phyloP scores from a whole-genome alignment of 2,329 filamentous ascomycete species.

The Sarocladium strictum region DNA sequence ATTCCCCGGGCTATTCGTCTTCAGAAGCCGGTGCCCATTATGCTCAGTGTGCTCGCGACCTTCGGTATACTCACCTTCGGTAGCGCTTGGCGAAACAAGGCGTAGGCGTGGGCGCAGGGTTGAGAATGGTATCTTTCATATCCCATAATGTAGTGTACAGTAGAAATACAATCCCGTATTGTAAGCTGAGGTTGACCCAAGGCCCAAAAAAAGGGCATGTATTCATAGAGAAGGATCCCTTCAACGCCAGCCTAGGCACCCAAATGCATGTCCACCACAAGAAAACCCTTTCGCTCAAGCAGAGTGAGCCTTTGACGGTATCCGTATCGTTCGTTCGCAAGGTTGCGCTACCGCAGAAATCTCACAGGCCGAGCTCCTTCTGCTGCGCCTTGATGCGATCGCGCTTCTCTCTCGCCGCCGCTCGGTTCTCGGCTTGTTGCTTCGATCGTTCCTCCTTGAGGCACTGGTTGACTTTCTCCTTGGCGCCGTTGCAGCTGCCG shows the following conservation, averaged over 20 bases:
- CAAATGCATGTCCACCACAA: neutral
- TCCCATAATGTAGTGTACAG: slow-evolving; percentile 1
- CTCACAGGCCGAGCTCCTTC: slow-evolving; percentile 41
- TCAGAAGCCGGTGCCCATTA: slow-evolving; percentile 76
- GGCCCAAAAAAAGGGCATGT: neutral
- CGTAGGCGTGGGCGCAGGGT: slow-evolving; percentile 21
- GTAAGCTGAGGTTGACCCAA: neutral
- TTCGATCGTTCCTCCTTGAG: slow-evolving; percentile 74
- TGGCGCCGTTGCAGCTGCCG: slow-evolving; percentile 85
- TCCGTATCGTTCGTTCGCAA: neutral
- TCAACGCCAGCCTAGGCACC: slow-evolving; percentile 2
- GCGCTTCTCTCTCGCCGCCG: slow-evolving; percentile 59
- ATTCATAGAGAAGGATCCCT: neutral
- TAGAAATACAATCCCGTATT: neutral
- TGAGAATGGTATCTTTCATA: slow-evolving; percentile 6
- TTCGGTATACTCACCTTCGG: slow-evolving; percentile 80
- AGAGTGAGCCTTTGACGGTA: too few relatives aligned
- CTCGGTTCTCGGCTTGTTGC: slow-evolving; percentile 70
- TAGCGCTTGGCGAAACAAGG: slow-evolving; percentile 48
- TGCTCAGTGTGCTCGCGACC: slow-evolving; percentile 70
- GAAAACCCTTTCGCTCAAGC: neutral
- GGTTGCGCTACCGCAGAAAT: too few relatives aligned
- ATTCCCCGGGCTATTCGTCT: slow-evolving; percentile 81
- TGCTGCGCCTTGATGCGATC: slow-evolving; percentile 68
- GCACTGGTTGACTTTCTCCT: slow-evolving; percentile 78